Evolutionary conservation across 1,284 basidiomycete genomes (phyloP).

Genomic region (Laetiporus sulphureus): DNA sequence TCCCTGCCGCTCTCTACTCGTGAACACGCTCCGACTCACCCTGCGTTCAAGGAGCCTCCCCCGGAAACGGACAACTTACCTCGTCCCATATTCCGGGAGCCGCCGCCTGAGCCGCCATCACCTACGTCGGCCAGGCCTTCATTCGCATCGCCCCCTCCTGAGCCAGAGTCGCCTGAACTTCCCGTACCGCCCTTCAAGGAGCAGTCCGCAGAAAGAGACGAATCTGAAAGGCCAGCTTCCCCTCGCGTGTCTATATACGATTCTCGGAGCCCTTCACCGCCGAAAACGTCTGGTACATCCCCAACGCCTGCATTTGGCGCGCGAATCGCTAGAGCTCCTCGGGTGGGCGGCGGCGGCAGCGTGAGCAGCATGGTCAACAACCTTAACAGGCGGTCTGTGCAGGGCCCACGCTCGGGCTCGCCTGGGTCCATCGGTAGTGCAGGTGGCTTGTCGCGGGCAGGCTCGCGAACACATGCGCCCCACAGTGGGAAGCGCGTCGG

Average conservation of each 20-base stretch:
- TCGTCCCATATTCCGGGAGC: conserved; percentile 47
- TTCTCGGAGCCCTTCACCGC: conserved; percentile 37
- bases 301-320: conserved; percentile 36
- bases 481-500: conserved; percentile 29
- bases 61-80: conserved; percentile 35
- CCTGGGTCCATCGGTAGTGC: conserved; percentile 18
- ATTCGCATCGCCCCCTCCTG: conserved; percentile 26
- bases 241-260: conserved; percentile 33
- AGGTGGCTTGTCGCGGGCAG: conserved; percentile 15
- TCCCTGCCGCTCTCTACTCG: conserved; percentile 4
- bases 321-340: conserved; percentile 40
- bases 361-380: conserved; percentile 51
- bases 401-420: conserved; percentile 18
- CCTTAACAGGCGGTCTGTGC: conserved; percentile 39
- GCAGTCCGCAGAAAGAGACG: conserved; percentile 24
- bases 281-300: conserved; percentile 28
- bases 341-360: conserved; percentile 31
- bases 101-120: conserved; percentile 29
- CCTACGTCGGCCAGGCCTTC: conserved; percentile 23
- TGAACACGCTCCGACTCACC: conserved; percentile 14
- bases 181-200: conserved; percentile 19
- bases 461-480: conserved; percentile 19
- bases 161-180: conserved; percentile 17
- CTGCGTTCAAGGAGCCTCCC: conserved; percentile 33
- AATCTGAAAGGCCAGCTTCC: conserved; percentile 21